Evolutionary conservation across 176 grass and related monocot genomes (phyloP), one percentile per base, ranked within the genome.

Genomic region (Phoenix roebelenii): DNA sequence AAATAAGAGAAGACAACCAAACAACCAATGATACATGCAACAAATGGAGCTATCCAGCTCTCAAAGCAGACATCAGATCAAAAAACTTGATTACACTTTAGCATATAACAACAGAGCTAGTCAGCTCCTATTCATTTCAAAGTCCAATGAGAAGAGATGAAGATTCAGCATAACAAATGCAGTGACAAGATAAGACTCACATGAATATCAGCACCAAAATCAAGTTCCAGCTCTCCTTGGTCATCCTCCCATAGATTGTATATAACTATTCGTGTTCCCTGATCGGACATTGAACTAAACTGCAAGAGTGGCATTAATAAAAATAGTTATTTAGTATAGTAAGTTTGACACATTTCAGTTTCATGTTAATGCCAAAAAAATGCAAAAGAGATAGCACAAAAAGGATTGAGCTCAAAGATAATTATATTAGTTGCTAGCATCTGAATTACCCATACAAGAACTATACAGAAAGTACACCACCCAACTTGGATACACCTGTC

Each of bases 241-340:
- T 98, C 93, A 64, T 98, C 87, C 76, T 91, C 87, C 93, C 93
- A 98, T 30, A 98, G 74, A 86, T 98, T 98, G 67, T 88, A 98
- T 77, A 98, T 98, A 60, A 98, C 30, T 73, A 98, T 80, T 58
- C 79, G 87, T 65, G 87, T 98, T 49, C 93, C 93, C 19, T 88
- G 84, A 16, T 92, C 79, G 48, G 88, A 79, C 57, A 88, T 80
- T 57, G 51, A 83, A 60, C 70, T 78, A 82, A 91, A 98, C 93
- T 98, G 81, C 69, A 92, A 4, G 28, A 30, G 4, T 6, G 28
- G 28, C 5, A 30, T 30, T 30, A 30, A 30, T 0, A 30, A 66
- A 77, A 48, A 74, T 22, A 54, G 25, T 55, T 18, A 55, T 6
- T 9, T 20, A 19, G 16, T 6, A 18, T 19, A 55, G 19, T 55